phyloP scores from a whole-genome alignment of 2,329 filamentous ascomycete genomes.

The Hypoxylon rubiginosum region DNA sequence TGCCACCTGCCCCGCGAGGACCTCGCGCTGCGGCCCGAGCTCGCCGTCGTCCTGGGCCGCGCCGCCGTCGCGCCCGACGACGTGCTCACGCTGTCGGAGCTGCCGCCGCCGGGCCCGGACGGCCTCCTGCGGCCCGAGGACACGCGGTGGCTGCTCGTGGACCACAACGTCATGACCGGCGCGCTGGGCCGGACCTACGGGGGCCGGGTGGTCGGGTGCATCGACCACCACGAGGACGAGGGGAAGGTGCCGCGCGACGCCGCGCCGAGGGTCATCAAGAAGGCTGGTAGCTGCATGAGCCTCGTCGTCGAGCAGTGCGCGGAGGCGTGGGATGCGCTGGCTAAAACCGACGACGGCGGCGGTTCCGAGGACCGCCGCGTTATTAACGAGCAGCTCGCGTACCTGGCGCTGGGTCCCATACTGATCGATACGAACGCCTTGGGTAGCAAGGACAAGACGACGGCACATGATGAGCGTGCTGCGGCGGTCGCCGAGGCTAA shows the following conservation, averaged over 20 bases:
- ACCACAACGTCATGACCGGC: constrained; percentile 82
- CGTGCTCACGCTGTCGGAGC: constrained; percentile 74
- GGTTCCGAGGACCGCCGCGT: constrained; percentile 44
- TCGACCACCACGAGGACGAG: constrained; percentile 87
- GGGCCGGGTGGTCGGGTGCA: constrained; percentile 70
- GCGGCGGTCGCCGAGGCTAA: constrained; percentile 70
- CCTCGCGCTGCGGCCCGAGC: constrained; percentile 79
- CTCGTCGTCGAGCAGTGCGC: constrained; percentile 73
- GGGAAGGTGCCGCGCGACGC: constrained; percentile 60
- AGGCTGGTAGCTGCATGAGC: constrained; percentile 79
- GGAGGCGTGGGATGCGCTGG: constrained; percentile 68
- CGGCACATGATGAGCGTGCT: constrained; percentile 69
- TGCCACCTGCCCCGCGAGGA: constrained; percentile 78
- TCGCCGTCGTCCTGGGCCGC: constrained; percentile 72
- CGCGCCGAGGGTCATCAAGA: constrained; percentile 72
- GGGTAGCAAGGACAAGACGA: constrained; percentile 72
- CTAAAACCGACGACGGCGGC: constrained; percentile 56
- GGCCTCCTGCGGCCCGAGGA: constrained; percentile 65
- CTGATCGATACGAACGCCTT: constrained; percentile 81
- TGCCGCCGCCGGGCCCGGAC: constrained; percentile 57
- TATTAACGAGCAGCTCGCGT: constrained; percentile 73
- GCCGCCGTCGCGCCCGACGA: constrained; percentile 71
- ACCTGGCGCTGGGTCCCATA: constrained; percentile 76
- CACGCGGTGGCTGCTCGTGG: constrained; percentile 80
- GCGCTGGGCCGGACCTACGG: constrained; percentile 67